Conservation (phyloP, 345 rosid genomes). For the Rhizophora mangle region DNA sequence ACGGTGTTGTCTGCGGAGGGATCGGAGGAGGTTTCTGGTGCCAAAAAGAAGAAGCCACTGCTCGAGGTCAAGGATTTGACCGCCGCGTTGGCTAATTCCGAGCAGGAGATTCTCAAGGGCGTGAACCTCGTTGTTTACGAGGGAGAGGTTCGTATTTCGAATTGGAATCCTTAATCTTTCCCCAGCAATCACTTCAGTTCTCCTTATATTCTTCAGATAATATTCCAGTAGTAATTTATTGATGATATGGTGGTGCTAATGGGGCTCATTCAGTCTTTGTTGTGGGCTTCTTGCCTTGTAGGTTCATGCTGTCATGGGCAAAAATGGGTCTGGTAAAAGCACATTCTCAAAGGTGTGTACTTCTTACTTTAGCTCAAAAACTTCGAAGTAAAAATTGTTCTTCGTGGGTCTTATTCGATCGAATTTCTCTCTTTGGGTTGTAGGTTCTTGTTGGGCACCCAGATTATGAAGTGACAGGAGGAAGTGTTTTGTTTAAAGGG, state of each 20-base stretch:
- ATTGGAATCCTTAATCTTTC: not conserved
- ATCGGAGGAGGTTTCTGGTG: not conserved
- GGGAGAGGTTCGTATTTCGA: slow-evolving; percentile 60
- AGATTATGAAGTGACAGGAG: slow-evolving; percentile 88
- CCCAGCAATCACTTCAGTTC: not conserved
- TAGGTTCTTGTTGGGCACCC: slow-evolving; percentile 98
- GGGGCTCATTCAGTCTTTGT: not conserved
- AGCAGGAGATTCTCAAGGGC: slow-evolving; percentile 83
- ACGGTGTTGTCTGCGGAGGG: not conserved
- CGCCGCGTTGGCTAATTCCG: slow-evolving; percentile 72
- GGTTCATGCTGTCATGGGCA: slow-evolving; percentile 97
- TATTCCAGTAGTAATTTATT: too few species aligned
- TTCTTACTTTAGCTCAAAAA: not conserved
- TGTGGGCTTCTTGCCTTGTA: slow-evolving; percentile 9
- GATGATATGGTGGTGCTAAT: too few species aligned
- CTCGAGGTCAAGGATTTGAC: slow-evolving; percentile 77
- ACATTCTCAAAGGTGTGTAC: slow-evolving; percentile 78
- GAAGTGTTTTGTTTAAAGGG: slow-evolving; percentile 77
- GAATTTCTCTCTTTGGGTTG: not conserved
- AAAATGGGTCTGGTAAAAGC: slow-evolving; percentile 98
- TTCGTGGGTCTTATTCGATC: not conserved
- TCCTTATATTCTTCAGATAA: not conserved
- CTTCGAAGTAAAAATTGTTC: not conserved
- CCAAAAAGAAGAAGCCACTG: slow-evolving; percentile 43
- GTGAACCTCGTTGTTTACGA: slow-evolving; percentile 64